Evolutionary conservation across 805 yeast species (phyloP).

Genomic region (Yarrowia sp.): DNA sequence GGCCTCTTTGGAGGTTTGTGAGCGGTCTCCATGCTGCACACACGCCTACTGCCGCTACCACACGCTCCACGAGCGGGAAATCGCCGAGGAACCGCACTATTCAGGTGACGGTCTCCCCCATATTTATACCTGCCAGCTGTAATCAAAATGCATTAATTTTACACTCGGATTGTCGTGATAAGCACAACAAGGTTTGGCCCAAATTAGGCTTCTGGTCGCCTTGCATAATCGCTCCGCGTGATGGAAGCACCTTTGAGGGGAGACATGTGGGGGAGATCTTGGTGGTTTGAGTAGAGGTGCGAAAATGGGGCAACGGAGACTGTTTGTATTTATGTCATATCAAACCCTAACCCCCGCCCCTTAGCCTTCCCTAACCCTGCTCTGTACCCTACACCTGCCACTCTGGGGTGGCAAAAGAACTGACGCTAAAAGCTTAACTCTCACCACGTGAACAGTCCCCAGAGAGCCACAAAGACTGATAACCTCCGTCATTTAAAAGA

Average conservation of each 20-base stretch:
- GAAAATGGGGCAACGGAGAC: no score
- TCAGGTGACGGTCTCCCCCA: no score
- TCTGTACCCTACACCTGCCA: constrained; percentile 18
- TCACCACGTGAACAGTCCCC: constrained; percentile 35
- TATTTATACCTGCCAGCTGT: constrained; percentile 4
- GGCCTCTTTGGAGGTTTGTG: no score
- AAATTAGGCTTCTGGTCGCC: constrained; percentile 29
- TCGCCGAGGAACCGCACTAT: no score
- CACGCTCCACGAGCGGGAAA: neutral
- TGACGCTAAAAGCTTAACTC: constrained; percentile 36
- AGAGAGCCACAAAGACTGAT: constrained; percentile 28
- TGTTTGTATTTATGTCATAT: no score
- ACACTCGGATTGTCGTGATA: constrained; percentile 27
- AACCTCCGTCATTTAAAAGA: constrained; percentile 17
- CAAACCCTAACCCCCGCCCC: no score
- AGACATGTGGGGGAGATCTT: no score
- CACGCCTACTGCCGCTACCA: neutral
- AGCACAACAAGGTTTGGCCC: constrained; percentile 5
- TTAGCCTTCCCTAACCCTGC: no score
- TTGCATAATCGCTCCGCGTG: constrained; percentile 39
- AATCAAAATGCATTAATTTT: constrained; percentile 20
- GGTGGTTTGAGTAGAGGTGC: no score
- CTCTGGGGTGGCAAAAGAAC: constrained; percentile 37
- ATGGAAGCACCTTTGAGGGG: constrained; percentile 37
- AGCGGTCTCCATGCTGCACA: neutral